Evolutionary conservation across 225 moss, liverwort and hornwort species (phyloP), one percentile per base, ranked within the genome.

Genomic region (Straminergon stramineum): DNA sequence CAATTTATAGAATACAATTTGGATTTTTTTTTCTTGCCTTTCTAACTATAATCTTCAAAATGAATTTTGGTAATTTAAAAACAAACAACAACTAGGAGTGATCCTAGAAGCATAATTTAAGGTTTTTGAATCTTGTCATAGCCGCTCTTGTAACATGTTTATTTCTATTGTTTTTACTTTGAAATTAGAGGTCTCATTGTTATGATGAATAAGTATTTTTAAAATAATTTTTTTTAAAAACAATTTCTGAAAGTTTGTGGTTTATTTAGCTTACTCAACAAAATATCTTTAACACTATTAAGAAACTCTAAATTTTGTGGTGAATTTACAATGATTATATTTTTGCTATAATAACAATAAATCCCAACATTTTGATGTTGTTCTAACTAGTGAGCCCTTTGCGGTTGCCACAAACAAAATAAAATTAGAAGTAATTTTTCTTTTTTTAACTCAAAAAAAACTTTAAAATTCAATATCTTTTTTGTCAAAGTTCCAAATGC

Each of bases 171-270:
- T 5, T 66, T 37, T n/a, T 18, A 20, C 15, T 84, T 55, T 84
- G 5, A 28, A 68, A 55, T 6, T n/a, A 55, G 20, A 84, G 19
- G 4, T 18, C 6, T 30, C 8, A 15, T 5, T n/a, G 7, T 57
- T 58, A 28, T 19, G 18, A 28, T 23, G 0, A 55, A 24, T 55
- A 4, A 5, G 0, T 35, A 35, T 78, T 55, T 35, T 13, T 4
- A 15, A 37, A 4, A 56, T 37, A 10, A 9, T 3, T 0, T 1
- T 23, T n/a, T 16, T 16, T 21, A 13, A 4, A 37, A 37, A 8
- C 1, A 15, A 56, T 15, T 9, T 24, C 10, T 56, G 10, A 37
- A 26, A n/a, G 17, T 79, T 2, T 37, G 3, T 9, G 0, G 24
- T 35, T 34, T 35, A 37, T 24, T 13, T 51, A 18, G 9, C 24